A percentile compares a stretch with the other conserved stretches of the same genome.
phyloP scores from a whole-genome alignment of 2,329 filamentous ascomycete genomes.

The Mycosphaerella sp. region DNA sequence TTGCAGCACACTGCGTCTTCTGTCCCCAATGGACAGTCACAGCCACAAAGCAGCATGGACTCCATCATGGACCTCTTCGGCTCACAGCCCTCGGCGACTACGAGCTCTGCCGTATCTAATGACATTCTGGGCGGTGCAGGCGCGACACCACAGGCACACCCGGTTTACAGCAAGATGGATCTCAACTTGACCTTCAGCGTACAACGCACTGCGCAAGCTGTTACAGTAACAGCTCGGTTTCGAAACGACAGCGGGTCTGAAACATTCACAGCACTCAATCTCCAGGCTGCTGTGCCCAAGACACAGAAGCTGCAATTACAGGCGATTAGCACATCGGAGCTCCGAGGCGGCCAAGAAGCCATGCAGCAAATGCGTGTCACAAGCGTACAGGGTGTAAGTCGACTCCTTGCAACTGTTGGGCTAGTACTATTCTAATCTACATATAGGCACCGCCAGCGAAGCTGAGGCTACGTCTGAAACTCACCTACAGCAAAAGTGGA shows the following conservation, averaged over 20 bases:
- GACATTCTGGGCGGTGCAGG: slow-evolving; percentile 43
- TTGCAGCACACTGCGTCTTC: slow-evolving; percentile 36
- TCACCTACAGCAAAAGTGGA: slow-evolving; percentile 69
- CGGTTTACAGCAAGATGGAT: slow-evolving; percentile 81
- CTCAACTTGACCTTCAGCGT: slow-evolving; percentile 74
- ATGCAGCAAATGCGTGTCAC: slow-evolving; percentile 86
- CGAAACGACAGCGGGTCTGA: slow-evolving; percentile 58
- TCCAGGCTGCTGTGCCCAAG: slow-evolving; percentile 95
- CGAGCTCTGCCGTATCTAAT: slow-evolving; percentile 34
- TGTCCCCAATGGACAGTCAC: slow-evolving; percentile 21
- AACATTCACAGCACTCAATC: slow-evolving; percentile 64
- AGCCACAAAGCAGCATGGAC: slow-evolving; percentile 37
- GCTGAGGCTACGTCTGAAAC: slow-evolving; percentile 75
- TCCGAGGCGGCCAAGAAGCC: slow-evolving; percentile 72
- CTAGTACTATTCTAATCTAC: slow-evolving; percentile 10
- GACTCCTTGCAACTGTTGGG: not conserved
- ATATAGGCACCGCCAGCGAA: slow-evolving; percentile 60
- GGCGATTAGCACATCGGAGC: slow-evolving; percentile 74
- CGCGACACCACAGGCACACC: slow-evolving; percentile 47
- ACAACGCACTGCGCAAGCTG: slow-evolving; percentile 71
- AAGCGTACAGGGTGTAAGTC: slow-evolving; percentile 80
- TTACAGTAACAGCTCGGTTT: slow-evolving; percentile 81
- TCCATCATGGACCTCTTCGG: slow-evolving; percentile 90
- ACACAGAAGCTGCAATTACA: slow-evolving; percentile 89
- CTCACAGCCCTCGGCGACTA: slow-evolving; percentile 32